These are phyloP conservation scores for Venturia oleaginea DNA, from an alignment of 2,329 filamentous ascomycete species.

Conservation along the genomic window DNA sequence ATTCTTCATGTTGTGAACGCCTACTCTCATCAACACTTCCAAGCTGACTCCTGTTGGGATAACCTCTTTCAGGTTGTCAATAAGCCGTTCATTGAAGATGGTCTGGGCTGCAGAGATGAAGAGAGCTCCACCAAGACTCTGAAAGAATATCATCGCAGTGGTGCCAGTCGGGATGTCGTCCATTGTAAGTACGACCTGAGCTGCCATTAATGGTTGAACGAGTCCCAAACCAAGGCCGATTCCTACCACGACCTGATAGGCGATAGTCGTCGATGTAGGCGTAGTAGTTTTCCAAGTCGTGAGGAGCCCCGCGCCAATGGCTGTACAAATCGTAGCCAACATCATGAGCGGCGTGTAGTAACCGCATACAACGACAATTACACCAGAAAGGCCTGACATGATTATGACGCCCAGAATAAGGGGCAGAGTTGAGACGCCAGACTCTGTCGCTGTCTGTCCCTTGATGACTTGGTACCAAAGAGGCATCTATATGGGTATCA, in stretches of 20 bases:
- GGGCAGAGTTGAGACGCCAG: conserved; percentile 9
- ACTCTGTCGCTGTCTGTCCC: neutral
- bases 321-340: conserved; percentile 25
- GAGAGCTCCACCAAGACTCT: conserved; percentile 14
- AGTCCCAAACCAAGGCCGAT: conserved; percentile 18
- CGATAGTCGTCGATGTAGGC: conserved; percentile 25
- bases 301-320: conserved; percentile 29
- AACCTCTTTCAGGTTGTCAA: neutral
- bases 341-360: conserved; percentile 30
- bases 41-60: neutral
- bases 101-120: conserved; percentile 15
- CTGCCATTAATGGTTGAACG: conserved; percentile 16
- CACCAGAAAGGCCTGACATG: conserved; percentile 22
- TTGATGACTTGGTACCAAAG: conserved; percentile 14
- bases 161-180: conserved; percentile 15
- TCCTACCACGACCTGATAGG: conserved; percentile 26
- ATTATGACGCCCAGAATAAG: conserved; percentile 6
- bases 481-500: conserved; percentile 23
- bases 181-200: conserved; percentile 14
- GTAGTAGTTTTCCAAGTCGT: conserved; percentile 23
- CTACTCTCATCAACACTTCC: neutral
- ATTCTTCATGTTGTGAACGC: conserved; percentile 9
- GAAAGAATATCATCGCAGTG: conserved; percentile 13
- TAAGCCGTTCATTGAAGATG: conserved; percentile 11
- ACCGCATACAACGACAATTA: conserved; percentile 29